A percentile compares a stretch with the other conserved stretches of the same genome.
Evolutionary conservation across 2,329 filamentous ascomycete species (phyloP).

Genomic region (Pestalotiopsis sp.): DNA sequence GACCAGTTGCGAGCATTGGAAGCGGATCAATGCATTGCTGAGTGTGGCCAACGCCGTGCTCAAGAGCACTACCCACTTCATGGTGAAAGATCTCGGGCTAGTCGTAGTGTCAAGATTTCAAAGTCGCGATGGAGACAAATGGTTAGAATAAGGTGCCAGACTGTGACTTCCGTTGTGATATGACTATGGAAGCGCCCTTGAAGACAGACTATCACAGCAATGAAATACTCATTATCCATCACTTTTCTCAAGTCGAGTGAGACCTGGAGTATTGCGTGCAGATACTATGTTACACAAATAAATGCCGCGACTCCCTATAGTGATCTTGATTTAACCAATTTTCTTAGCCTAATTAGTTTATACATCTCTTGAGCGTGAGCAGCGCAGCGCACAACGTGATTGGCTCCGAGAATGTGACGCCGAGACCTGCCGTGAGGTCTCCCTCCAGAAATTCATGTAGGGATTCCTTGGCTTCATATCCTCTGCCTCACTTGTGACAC

Average conservation of each 20-base stretch:
- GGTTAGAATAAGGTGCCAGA: background rate
- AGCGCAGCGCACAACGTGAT: background rate
- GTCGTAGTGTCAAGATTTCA: background rate
- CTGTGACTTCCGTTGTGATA: background rate
- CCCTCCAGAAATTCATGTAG: background rate
- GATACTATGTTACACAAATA: background rate
- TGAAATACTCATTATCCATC: background rate
- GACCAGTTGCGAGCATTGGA: slow-evolving; percentile 10
- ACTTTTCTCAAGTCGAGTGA: background rate
- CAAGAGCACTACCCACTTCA: background rate
- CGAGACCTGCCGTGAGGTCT: background rate
- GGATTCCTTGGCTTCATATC: background rate
- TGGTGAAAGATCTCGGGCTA: background rate
- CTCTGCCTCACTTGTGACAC: background rate
- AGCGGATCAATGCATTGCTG: slow-evolving; percentile 5
- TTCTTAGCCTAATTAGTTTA: background rate
- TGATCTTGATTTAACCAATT: background rate
- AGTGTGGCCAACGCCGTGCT: background rate
- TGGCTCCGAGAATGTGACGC: background rate
- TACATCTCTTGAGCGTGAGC: background rate
- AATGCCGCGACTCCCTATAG: background rate
- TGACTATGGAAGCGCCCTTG: background rate
- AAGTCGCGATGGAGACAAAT: background rate
- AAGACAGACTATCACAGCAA: background rate
- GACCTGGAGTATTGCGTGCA: background rate